Evolutionary conservation across 208 protist genomes (phyloP).

Genomic region (Tritrichomonas foetus): DNA sequence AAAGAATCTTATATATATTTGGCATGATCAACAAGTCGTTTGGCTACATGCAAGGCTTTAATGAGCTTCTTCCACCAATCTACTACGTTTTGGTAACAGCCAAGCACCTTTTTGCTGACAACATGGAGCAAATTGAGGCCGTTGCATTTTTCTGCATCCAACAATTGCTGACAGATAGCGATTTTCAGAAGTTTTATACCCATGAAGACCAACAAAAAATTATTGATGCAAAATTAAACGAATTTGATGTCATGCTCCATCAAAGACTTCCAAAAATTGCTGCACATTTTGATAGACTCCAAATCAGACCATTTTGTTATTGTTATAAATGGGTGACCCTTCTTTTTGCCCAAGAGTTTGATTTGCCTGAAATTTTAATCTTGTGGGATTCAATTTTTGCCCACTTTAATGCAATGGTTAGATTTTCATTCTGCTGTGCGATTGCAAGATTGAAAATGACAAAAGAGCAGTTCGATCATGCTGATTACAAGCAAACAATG

Average conservation of each 20-base stretch:
- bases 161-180: not conserved
- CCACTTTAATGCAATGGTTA: not conserved
- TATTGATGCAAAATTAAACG: not conserved
- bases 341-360: not conserved
- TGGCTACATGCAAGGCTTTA: slow-evolving; percentile 17
- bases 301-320: not conserved
- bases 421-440: not conserved
- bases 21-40: not conserved
- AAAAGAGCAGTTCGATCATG: no score
- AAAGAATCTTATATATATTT: not conserved
- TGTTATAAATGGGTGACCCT: not conserved
- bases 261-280: not conserved
- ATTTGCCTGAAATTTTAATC: not conserved
- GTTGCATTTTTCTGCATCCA: not conserved
- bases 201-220: not conserved
- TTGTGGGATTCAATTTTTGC: slow-evolving; percentile 29
- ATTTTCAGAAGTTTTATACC: not conserved
- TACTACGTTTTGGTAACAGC: not conserved
- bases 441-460: no score
- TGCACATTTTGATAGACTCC: not conserved
- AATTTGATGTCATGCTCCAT: not conserved
- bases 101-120: not conserved
- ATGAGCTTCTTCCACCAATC: not conserved
- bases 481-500: no score
- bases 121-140: not conserved